These are phyloP conservation scores for Gossypium davidsonii DNA, from an alignment of 441 rosid genomes.

Conservation along the genomic window DNA sequence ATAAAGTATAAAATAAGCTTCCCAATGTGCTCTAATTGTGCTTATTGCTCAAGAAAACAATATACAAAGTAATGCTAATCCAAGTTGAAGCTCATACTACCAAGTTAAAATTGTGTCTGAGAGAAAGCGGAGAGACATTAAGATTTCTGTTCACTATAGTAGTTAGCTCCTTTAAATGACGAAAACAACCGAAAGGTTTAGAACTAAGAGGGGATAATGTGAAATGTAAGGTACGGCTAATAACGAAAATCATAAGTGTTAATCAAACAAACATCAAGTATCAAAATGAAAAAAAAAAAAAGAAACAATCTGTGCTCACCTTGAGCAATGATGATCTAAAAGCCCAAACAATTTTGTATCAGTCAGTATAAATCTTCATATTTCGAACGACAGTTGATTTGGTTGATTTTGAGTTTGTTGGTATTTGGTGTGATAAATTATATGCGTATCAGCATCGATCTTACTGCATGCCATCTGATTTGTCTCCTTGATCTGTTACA, in stretches of 20 bases:
- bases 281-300: neutral
- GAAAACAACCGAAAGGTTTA: neutral
- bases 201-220: neutral
- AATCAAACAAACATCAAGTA: neutral
- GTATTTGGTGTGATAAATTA: slow-evolving; percentile 9
- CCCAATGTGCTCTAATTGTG: neutral
- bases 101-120: neutral
- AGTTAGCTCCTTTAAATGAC: neutral
- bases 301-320: neutral
- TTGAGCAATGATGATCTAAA: neutral
- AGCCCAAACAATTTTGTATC: neutral
- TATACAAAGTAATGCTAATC: neutral
- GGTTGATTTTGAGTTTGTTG: neutral
- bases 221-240: neutral
- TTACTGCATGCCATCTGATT: slow-evolving; percentile 30
- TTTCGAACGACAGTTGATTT: neutral
- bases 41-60: neutral
- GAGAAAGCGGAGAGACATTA: neutral
- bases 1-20: neutral
- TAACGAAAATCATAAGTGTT: neutral
- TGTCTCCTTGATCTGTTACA: slow-evolving; percentile 23
- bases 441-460: slow-evolving; percentile 20
- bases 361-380: slow-evolving; percentile 12
- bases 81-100: neutral
- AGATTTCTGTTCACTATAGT: neutral